phyloP scores from a whole-genome alignment of 2,329 filamentous ascomycete genomes.

The Blastomyces percursus region DNA sequence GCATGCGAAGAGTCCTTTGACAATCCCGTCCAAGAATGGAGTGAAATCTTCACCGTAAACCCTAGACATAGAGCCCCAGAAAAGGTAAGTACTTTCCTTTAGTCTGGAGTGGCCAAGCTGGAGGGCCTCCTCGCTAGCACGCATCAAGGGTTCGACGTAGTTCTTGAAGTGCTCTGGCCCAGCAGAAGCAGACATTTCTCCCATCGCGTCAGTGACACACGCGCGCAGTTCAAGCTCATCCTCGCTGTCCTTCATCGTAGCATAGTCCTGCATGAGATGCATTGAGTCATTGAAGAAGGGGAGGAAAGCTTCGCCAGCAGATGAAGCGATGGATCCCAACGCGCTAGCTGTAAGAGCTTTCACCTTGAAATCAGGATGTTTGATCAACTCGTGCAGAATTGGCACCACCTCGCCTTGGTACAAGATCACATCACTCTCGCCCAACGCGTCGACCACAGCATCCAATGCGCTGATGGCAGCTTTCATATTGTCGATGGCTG shows the following conservation, averaged over 20 bases:
- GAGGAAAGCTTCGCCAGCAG: conserved; percentile 69
- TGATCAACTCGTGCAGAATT: conserved; percentile 71
- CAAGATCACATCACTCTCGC: conserved; percentile 65
- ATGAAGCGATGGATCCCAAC: conserved; percentile 78
- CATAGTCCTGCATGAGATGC: conserved; percentile 74
- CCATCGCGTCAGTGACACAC: conserved; percentile 84
- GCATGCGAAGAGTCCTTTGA: conserved; percentile 59
- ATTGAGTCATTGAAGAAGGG: conserved; percentile 91
- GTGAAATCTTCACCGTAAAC: conserved; percentile 64
- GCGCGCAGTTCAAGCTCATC: conserved; percentile 84
- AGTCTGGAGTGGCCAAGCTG: conserved; percentile 80
- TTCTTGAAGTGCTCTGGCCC: conserved; percentile 78
- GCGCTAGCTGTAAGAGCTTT: conserved; percentile 84
- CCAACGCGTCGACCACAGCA: conserved; percentile 74
- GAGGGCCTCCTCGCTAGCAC: conserved; percentile 81
- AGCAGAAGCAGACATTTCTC: conserved; percentile 81
- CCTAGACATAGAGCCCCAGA: conserved; percentile 91
- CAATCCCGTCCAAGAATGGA: conserved; percentile 37
- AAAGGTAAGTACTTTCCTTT: conserved; percentile 91
- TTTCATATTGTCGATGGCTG: conserved; percentile 75
- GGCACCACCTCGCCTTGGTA: conserved; percentile 77
- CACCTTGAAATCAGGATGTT: conserved; percentile 75
- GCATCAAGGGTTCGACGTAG: conserved; percentile 83
- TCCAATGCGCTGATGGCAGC: conserved; percentile 85
- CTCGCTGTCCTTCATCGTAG: conserved; percentile 75